Percentiles rank a stretch among this genome's conserved stretches.
These are phyloP conservation scores for Dalechampia spathulata DNA, from an alignment of 441 rosid genomes.

Conservation along the genomic window DNA sequence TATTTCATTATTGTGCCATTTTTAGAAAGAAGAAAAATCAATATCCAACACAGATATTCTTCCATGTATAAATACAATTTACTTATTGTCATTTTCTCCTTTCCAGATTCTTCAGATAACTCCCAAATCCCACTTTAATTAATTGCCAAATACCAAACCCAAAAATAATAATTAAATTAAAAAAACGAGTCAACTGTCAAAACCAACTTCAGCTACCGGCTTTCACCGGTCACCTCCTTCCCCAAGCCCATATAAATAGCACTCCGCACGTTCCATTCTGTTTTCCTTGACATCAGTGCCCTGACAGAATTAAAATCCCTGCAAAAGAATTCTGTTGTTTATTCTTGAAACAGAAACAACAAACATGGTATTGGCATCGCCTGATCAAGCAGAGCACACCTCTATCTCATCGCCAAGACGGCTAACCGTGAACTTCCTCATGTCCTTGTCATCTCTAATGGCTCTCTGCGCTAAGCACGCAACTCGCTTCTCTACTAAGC, in stretches of 20 bases:
- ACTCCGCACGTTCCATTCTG: neutral
- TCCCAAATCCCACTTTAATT: neutral
- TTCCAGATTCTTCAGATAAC: neutral
- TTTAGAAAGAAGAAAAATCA: no score
- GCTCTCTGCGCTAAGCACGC: conserved; percentile 46
- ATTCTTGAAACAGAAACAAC: neutral
- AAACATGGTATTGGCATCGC: conserved; percentile 26
- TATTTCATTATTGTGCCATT: no score
- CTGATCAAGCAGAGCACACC: conserved; percentile 14
- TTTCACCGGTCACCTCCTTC: conserved; percentile 19
- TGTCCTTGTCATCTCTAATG: conserved; percentile 33
- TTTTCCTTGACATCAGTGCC: no score
- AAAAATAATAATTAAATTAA: neutral
- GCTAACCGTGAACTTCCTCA: conserved; percentile 23
- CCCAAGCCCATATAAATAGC: neutral
- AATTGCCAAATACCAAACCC: neutral
- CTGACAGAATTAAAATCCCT: neutral
- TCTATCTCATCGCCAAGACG: conserved; percentile 26
- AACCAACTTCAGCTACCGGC: conserved; percentile 24
- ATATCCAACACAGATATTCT: neutral
- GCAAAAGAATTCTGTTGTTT: no score
- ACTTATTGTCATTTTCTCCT: neutral
- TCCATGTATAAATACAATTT: neutral
- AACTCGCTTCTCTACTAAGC: conserved; percentile 32
- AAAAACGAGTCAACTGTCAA: conserved; percentile 11